Conservation (phyloP, 2,329 filamentous ascomycete genomes). For the Didymella arachidicola region DNA sequence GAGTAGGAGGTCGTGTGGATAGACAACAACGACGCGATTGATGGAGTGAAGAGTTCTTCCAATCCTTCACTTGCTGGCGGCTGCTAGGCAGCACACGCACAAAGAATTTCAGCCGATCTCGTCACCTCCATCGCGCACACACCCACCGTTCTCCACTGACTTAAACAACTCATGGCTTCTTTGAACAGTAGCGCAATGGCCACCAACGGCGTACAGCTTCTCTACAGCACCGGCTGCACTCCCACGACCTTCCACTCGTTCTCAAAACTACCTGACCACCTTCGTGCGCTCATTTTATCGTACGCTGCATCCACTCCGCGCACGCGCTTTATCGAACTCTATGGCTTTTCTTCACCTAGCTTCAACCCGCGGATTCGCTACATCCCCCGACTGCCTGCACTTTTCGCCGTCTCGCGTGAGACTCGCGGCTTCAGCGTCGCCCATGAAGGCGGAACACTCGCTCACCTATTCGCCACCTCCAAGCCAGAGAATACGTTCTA, state of each 20-base stretch:
- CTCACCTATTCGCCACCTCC: slow-evolving; percentile 5
- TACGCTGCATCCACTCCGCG: slow-evolving; percentile 18
- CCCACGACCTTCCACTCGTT: neutral
- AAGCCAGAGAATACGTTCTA: slow-evolving; percentile 8
- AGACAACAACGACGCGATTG: neutral
- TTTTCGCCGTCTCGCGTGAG: slow-evolving; percentile 21
- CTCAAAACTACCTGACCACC: neutral
- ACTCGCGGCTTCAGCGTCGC: slow-evolving; percentile 19
- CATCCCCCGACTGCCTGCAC: slow-evolving; percentile 19
- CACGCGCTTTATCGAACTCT: slow-evolving; percentile 27
- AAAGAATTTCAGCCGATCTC: neutral
- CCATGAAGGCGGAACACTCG: slow-evolving; percentile 18
- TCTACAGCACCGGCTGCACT: neutral
- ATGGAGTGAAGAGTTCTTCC: neutral
- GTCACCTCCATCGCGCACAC: neutral
- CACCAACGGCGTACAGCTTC: neutral
- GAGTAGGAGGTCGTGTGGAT: slow-evolving; percentile 6
- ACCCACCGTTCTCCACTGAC: neutral
- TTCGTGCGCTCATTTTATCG: neutral
- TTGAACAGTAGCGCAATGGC: neutral
- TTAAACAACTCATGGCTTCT: neutral
- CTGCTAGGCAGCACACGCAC: neutral
- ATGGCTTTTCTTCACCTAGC: slow-evolving; percentile 12
- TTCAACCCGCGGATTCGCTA: slow-evolving; percentile 18
- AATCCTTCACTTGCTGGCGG: neutral